Conservation (phyloP, 2,329 filamentous ascomycete species). For the Epichloe sibirici region DNA sequence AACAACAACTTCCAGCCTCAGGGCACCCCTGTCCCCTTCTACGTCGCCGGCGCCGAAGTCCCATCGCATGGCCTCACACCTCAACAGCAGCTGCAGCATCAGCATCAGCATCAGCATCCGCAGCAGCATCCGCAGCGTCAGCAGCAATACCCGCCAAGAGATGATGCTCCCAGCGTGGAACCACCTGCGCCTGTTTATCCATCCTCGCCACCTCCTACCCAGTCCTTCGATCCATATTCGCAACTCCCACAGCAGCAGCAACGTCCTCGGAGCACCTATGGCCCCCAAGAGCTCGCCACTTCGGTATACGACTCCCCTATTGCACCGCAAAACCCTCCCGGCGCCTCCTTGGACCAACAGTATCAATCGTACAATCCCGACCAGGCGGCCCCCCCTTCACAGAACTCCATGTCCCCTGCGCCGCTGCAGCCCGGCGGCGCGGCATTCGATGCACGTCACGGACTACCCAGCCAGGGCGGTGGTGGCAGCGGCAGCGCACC, state of each 20-base stretch:
- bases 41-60: constrained; percentile 47
- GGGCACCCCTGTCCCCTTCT: constrained; percentile 47
- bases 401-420: constrained; percentile 25
- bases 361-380: constrained; percentile 31
- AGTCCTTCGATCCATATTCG: constrained; percentile 31
- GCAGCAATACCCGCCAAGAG: constrained; percentile 36
- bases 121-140: neutral
- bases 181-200: constrained; percentile 26
- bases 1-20: constrained; percentile 20
- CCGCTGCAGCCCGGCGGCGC: constrained; percentile 33
- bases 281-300: constrained; percentile 66
- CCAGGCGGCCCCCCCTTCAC: constrained; percentile 21
- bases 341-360: constrained; percentile 18
- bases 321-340: constrained; percentile 34
- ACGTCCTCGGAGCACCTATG: constrained; percentile 55
- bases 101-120: too few species aligned
- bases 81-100: constrained; percentile 16
- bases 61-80: constrained; percentile 27
- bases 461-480: constrained; percentile 33
- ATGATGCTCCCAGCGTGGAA: constrained; percentile 35
- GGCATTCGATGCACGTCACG: constrained; percentile 37
- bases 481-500: neutral
- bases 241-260: constrained; percentile 31
- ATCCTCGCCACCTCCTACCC: constrained; percentile 34
- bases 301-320: constrained; percentile 67